Base-by-base conservation (phyloP, 1,139 yeast species). In the Zygosaccharomyces sapae region DNA sequence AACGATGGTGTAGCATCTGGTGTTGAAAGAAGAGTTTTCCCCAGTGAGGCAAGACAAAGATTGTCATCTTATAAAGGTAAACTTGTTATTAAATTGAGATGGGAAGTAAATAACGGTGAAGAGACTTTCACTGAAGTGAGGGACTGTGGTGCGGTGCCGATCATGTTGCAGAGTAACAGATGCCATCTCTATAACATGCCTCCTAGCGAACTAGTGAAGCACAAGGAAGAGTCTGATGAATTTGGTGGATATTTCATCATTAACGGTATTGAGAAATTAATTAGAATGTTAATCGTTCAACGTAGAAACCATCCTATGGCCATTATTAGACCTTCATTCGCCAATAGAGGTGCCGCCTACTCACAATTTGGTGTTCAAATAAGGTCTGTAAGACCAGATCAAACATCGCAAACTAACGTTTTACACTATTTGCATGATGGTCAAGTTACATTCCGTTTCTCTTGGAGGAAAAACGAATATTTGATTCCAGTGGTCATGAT, bases 241-340 rank as follows among this genome's bases (percentile, higher is more conserved):
- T 72, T 89, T 53, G 98, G 99, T 53, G 99, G 98, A 33, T 92
- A 92, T 68, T 92, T 94, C 67, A 80, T 92, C 57, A 92, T 92
- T 50, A 92, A 92, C 66, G 99, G 98, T 74, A 89, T 90, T 59
- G 99, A 92, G 69, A 94, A 92, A 70, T 75, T 92, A 61, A 81
- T 92, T 61, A 87, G 98, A 72, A 88, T 92, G 97, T 80, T 94
- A 68, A 89, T 92, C 73, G 97, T 92, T 18, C 98, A 92, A 71
- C 84, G 97, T 70, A 79, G 98, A 69, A 92, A 94, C 68, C 97
- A 89, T 66, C 95, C 97, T 18, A 88, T 92, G 96, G 97, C 97
- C 7, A 81, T 92, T 59, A 84, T 89, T 52, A 88, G 99, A 72
- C 95, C 96, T 30, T 86, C 96, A 12, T 92, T 92, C 65, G 84